phyloP scores from a whole-genome alignment of 106 monocot species.

The Apostasia shenzhenica region DNA sequence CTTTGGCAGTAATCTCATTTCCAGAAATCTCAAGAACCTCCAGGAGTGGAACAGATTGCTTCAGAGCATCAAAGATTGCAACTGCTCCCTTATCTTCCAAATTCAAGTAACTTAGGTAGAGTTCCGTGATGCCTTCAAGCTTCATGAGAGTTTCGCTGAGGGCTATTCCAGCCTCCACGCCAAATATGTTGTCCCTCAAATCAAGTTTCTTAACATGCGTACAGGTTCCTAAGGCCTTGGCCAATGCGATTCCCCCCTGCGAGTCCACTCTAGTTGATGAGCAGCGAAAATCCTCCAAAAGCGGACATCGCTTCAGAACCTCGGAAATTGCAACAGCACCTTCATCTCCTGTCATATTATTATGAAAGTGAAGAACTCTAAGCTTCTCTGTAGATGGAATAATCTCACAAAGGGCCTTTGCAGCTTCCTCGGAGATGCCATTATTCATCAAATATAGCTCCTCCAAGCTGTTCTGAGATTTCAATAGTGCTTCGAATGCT shows the following conservation, averaged over 20 bases:
- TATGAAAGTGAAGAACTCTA: conserved; percentile 81
- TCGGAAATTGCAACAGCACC: conserved; percentile 63
- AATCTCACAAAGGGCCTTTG: conserved; percentile 65
- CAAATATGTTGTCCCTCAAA: conserved; percentile 81
- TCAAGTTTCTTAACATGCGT: conserved; percentile 59
- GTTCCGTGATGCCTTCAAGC: conserved; percentile 46
- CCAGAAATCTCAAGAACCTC: conserved; percentile 77
- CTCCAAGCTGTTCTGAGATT: conserved; percentile 64
- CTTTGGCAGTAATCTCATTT: conserved; percentile 61
- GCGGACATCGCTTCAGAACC: conserved; percentile 44
- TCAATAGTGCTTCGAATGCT: conserved; percentile 73
- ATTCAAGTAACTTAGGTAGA: conserved; percentile 80
- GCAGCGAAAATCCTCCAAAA: conserved; percentile 73
- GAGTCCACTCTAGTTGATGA: conserved; percentile 81
- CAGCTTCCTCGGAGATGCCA: conserved; percentile 95
- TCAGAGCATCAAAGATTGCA: conserved; percentile 48
- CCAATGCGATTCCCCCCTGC: conserved; percentile 60
- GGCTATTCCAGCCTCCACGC: conserved; percentile 58
- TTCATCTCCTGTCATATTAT: conserved; percentile 80
- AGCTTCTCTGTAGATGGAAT: conserved; percentile 75
- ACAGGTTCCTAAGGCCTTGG: conserved; percentile 55
- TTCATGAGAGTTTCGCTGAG: conserved; percentile 48
- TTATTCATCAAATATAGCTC: conserved; percentile 90
- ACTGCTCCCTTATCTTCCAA: conserved; percentile 65
- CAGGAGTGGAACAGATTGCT: conserved; percentile 28